A percentile compares a stretch with the other conserved stretches of the same genome.
Evolutionary conservation across 2,329 filamentous ascomycete species (phyloP).

Genomic region (Diaporthe sp.): DNA sequence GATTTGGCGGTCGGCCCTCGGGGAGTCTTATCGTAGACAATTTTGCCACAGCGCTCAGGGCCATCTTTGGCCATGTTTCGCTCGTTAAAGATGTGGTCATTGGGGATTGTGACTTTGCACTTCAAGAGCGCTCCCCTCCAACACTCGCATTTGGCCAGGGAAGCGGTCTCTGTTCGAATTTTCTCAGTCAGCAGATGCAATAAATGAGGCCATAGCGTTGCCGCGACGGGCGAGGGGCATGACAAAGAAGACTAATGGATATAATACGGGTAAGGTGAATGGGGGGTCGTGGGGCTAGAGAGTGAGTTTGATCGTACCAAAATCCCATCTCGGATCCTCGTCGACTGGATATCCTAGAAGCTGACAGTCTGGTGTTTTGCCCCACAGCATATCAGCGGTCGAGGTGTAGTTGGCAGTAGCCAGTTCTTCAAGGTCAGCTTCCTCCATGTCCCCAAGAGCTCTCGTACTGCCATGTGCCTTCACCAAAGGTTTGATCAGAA

Average conservation of each 20-base stretch:
- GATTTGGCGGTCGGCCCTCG: not conserved
- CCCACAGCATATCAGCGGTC: too few relatives aligned
- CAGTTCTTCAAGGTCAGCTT: too few relatives aligned
- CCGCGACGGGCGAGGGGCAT: not conserved
- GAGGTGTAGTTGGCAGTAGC: not conserved
- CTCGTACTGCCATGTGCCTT: not conserved
- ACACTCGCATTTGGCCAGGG: not conserved
- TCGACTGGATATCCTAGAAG: not conserved
- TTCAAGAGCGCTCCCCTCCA: not conserved
- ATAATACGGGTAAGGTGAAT: too few relatives aligned
- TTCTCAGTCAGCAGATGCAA: not conserved
- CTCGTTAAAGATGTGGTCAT: conserved; percentile 19
- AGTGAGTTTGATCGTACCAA: not conserved
- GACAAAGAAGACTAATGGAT: not conserved
- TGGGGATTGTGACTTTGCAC: not conserved
- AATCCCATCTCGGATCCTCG: not conserved
- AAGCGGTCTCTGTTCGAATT: not conserved
- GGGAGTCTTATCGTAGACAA: not conserved
- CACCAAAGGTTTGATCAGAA: not conserved
- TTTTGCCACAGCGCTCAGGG: not conserved
- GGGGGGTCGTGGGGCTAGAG: not conserved
- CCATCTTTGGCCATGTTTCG: not conserved
- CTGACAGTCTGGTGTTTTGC: not conserved
- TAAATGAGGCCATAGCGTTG: too few relatives aligned
- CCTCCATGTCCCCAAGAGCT: not conserved